phyloP scores from a whole-genome alignment of 768 basidiomycete species.

The Tulasnella sp. region DNA sequence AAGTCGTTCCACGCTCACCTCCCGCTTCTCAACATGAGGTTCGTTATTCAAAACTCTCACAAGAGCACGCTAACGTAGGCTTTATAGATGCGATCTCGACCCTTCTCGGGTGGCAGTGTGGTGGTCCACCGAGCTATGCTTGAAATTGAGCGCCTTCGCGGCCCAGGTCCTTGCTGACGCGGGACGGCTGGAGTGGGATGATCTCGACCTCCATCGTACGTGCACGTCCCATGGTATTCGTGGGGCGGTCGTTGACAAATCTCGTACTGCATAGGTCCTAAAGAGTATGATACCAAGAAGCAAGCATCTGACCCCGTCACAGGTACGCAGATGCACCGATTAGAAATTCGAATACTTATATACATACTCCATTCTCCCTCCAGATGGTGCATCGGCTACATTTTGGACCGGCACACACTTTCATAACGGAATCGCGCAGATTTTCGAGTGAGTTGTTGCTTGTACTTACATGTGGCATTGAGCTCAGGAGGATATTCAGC shows the following conservation, averaged over 20 bases:
- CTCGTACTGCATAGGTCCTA: constrained; percentile 26
- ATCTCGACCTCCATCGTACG: constrained; percentile 40
- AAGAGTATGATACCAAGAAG: constrained; percentile 34
- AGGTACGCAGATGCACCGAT: not conserved
- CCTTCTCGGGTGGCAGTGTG: constrained; percentile 41
- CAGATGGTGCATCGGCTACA: constrained; percentile 35
- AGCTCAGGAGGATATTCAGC: constrained; percentile 21
- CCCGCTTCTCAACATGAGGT: constrained; percentile 48
- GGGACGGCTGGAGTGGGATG: constrained; percentile 32
- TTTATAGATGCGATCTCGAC: constrained; percentile 39
- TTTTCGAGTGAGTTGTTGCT: constrained; percentile 32
- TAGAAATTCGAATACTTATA: not conserved
- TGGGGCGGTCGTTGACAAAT: not conserved
- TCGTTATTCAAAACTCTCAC: constrained; percentile 1
- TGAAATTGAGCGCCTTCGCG: constrained; percentile 42
- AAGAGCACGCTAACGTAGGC: not conserved
- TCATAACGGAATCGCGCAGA: constrained; percentile 35
- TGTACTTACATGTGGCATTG: constrained; percentile 11
- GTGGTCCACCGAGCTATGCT: constrained; percentile 41
- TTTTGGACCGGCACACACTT: constrained; percentile 41
- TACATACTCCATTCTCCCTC: not conserved
- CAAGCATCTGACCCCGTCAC: constrained; percentile 33
- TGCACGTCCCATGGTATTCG: not conserved
- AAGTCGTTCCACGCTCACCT: constrained; percentile 49
- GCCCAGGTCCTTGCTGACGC: constrained; percentile 40